A percentile compares a stretch with the other conserved stretches of the same genome.
Conservation (phyloP, 176 grass and related monocot species). For the bread wheat (Triticum aestivum) region DNA sequence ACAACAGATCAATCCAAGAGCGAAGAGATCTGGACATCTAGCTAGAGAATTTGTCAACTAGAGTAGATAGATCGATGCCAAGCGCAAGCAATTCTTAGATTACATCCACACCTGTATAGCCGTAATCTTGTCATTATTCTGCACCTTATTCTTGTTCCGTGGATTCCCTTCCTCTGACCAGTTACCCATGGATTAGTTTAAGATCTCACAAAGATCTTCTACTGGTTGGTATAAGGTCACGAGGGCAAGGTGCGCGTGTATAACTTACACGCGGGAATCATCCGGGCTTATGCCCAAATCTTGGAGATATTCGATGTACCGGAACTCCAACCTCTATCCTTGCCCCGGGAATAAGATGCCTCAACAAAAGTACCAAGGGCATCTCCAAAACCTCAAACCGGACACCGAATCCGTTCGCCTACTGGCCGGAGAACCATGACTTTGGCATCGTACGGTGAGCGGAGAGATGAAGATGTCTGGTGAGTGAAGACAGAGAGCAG, state of each 20-base stretch:
- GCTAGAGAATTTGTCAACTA: neutral
- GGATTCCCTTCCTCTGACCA: neutral
- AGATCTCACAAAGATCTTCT: neutral
- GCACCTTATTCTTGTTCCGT: neutral
- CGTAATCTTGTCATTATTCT: neutral
- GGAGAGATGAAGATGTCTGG: no score
- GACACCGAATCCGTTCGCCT: no score
- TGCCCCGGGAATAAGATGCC: neutral
- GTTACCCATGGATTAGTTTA: neutral
- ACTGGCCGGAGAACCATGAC: no score
- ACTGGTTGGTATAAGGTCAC: neutral
- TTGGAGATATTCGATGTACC: slow-evolving; percentile 29
- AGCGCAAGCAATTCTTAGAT: neutral
- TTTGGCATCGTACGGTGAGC: no score
- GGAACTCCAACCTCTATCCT: slow-evolving; percentile 22
- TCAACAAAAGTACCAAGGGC: neutral
- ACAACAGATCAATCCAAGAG: neutral
- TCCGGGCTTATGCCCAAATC: slow-evolving; percentile 21
- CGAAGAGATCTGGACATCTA: neutral
- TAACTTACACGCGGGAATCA: neutral
- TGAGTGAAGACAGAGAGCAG: no score
- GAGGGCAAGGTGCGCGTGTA: neutral
- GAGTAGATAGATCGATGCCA: neutral
- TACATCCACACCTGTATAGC: neutral
- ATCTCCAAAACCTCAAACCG: neutral